Percentiles rank a stretch among this genome's conserved stretches.
Evolutionary conservation across 768 basidiomycete species (phyloP).

Genomic region (Leccinellum albellum): DNA sequence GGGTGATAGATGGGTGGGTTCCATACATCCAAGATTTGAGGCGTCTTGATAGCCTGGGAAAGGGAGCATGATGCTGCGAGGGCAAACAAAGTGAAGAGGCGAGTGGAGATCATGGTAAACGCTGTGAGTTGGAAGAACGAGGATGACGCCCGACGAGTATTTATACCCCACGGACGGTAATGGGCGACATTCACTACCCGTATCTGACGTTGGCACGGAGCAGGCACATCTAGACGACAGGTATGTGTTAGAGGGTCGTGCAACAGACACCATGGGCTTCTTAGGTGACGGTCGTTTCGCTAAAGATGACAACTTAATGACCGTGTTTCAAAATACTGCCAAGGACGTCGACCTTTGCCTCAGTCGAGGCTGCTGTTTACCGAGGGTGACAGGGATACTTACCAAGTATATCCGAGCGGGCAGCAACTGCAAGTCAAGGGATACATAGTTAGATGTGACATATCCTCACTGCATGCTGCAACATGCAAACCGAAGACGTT

Average conservation of each 20-base stretch:
- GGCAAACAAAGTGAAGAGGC: slow-evolving; percentile 6
- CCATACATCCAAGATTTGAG: slow-evolving; percentile 21
- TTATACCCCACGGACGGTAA: not conserved
- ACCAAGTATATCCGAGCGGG: not conserved
- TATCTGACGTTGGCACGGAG: not conserved
- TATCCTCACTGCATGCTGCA: not conserved
- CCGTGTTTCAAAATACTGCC: not conserved
- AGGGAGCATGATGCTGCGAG: slow-evolving; percentile 11
- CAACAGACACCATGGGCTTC: not conserved
- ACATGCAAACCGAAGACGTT: not conserved
- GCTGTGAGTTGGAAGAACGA: not conserved
- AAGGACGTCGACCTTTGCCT: not conserved
- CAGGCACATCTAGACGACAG: not conserved
- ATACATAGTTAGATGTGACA: not conserved
- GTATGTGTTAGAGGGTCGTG: not conserved
- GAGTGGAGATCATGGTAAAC: slow-evolving; percentile 1
- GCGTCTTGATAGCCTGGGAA: not conserved
- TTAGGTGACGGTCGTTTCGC: not conserved
- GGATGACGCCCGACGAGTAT: not conserved
- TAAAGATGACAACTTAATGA: not conserved
- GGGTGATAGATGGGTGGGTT: slow-evolving; percentile 26
- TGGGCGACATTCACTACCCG: not conserved
- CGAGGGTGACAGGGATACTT: not conserved
- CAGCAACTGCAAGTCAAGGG: not conserved
- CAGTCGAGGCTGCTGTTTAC: not conserved